Conservation (phyloP, 495 filamentous ascomycete genomes). For the Pyrenula aspistea region DNA sequence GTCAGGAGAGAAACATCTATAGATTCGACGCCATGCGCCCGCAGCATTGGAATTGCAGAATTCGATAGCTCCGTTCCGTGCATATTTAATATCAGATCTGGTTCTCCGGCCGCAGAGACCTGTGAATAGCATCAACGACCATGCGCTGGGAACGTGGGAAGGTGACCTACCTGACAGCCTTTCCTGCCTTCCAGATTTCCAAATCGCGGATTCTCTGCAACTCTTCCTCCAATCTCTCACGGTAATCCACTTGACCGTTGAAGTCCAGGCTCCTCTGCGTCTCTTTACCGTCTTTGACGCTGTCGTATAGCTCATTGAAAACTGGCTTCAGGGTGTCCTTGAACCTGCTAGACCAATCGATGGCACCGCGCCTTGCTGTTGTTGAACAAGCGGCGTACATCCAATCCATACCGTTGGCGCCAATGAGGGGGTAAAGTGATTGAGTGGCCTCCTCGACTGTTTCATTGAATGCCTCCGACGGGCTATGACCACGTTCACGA, state of each 20-base stretch:
- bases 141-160: not conserved
- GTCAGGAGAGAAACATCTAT: no score
- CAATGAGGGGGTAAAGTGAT: conserved; percentile 93
- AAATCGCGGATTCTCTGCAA: conserved; percentile 90
- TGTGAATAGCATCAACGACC: no score
- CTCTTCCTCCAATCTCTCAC: conserved; percentile 91
- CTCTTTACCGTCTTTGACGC: conserved; percentile 78
- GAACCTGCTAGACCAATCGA: conserved; percentile 94
- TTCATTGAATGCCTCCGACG: conserved; percentile 99
- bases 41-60: not conserved
- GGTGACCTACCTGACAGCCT: conserved; percentile 68
- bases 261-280: conserved; percentile 89
- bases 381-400: conserved; percentile 99
- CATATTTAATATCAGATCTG: conserved; percentile 49
- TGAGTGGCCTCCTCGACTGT: conserved; percentile 99
- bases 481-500: conserved; percentile 92
- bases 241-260: conserved; percentile 89
- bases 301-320: conserved; percentile 92
- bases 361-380: conserved; percentile 93
- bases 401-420: conserved; percentile 97
- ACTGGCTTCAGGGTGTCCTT: conserved; percentile 95
- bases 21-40: no score
- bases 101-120: conserved; percentile 85
- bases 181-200: conserved; percentile 98
- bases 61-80: conserved; percentile 1